Evolutionary conservation across 352 stramenopile species (phyloP), one percentile per base, ranked within the genome.

Genomic region (Phytophthora fragariaefolia): DNA sequence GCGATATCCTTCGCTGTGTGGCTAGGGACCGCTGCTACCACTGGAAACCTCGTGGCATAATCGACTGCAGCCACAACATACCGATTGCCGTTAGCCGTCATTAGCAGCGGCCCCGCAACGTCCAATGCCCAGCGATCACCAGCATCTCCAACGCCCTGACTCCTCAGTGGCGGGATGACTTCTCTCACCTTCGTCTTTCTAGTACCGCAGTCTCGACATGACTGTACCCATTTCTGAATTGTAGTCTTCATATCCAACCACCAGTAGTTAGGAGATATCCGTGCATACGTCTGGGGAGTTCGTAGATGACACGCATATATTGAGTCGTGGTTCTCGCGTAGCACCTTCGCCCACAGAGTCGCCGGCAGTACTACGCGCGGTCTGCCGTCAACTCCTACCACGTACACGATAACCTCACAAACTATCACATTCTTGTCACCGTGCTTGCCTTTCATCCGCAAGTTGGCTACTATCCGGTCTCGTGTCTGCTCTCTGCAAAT

Each of bases 61-160:
- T 59, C 52, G 3, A 58, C 32, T 9, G 38, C 51, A 51, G 62
- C 28, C 27, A 70, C 34, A 30, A 55, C 45, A 34, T 23, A 40
- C 20, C 26, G 27, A 26, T 57, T n/a, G 51, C 36, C 55, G 47
- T 56, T 7, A 20, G n/a, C n/a, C 2, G 30, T 67, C 5, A 23
- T n/a, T 8, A 26, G 26, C 26, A 54, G 15, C 4, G 47, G 47
- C 3, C 47, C 47, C 2, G 47, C 47, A 5, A 43, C 52, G 38
- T 59, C 2, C 8, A 59, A 4, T 9, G 52, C 52, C 52, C 52
- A 59, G 6, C 52, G 34, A 38, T 59, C 52, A 5, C 52, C 32
- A 8, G 47, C 32, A 13, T 7, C 23, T 0, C 52, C 52, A 2
- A 34, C 18, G 30, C 51, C 8, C 9, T 30, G 18, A 30, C 52